These are phyloP conservation scores for Geranium brycei DNA, from an alignment of 345 rosid genomes.

Conservation along the genomic window DNA sequence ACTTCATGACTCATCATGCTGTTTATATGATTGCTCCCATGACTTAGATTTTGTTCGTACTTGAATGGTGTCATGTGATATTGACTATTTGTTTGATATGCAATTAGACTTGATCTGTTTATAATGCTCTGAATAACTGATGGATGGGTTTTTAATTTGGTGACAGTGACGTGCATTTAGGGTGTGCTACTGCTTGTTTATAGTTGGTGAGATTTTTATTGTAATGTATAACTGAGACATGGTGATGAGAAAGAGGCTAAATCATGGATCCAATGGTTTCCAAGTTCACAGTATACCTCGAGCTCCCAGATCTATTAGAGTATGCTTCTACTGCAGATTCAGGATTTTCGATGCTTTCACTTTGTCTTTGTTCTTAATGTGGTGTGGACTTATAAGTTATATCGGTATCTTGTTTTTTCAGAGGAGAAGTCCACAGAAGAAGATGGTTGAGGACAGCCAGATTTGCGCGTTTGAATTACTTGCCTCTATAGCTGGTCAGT, in stretches of 20 bases:
- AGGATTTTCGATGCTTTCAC: background rate
- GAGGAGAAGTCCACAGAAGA: constrained; percentile 39
- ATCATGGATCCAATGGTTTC: constrained; percentile 42
- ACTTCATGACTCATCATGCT: too few relatives aligned
- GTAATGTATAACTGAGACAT: constrained; percentile 40
- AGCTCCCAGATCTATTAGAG: constrained; percentile 84
- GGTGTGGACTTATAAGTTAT: constrained; percentile 3
- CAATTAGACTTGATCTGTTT: background rate
- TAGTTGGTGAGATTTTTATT: constrained; percentile 20
- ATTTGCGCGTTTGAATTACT: constrained; percentile 71
- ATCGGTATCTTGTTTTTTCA: constrained; percentile 15
- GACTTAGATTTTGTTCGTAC: background rate
- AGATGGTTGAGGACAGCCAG: constrained; percentile 29
- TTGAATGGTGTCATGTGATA: background rate
- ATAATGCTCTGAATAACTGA: background rate
- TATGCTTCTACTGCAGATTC: constrained; percentile 16
- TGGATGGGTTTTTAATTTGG: constrained; percentile 11
- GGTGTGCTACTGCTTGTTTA: constrained; percentile 5
- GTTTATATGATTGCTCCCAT: too few relatives aligned
- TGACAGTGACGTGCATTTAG: constrained; percentile 19
- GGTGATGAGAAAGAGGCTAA: constrained; percentile 67
- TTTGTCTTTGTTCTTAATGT: constrained; percentile 12
- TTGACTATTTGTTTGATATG: background rate
- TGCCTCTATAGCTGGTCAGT: constrained; percentile 77
- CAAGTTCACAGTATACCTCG: constrained; percentile 45